Conservation (phyloP, 805 yeast species). For the Metschnikowia sp. region DNA sequence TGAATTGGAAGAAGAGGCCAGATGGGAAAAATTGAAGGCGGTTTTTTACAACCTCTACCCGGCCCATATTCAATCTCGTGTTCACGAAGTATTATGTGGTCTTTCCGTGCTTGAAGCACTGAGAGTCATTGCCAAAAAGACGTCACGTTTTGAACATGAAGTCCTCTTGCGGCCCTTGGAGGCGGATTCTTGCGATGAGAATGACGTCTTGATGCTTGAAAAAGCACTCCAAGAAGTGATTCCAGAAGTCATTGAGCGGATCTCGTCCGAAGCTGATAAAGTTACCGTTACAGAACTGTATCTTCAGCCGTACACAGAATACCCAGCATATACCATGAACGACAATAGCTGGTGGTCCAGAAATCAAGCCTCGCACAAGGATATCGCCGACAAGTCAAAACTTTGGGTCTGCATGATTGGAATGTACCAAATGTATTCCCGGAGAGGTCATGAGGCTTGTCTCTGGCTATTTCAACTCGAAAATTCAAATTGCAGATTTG, state of each 20-base stretch:
- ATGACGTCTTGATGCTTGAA: too few relatives aligned
- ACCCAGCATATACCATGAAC: too few relatives aligned
- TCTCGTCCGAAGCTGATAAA: too few relatives aligned
- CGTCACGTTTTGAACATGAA: not conserved
- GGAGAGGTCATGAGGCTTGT: not conserved
- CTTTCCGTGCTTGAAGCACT: not conserved
- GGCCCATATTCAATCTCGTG: not conserved
- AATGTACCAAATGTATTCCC: too few relatives aligned
- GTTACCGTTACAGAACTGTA: too few relatives aligned
- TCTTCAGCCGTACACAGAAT: too few relatives aligned
- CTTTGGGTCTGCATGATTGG: too few relatives aligned
- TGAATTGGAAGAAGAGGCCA: conserved; percentile 1
- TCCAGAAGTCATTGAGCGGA: not conserved
- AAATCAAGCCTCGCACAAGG: too few relatives aligned
- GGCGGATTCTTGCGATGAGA: not conserved
- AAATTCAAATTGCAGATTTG: not conserved
- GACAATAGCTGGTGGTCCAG: too few relatives aligned
- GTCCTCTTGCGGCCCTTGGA: not conserved
- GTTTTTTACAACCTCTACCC: conserved; percentile 1
- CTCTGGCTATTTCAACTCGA: not conserved
- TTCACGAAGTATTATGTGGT: not conserved
- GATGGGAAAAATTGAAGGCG: conserved; percentile 5
- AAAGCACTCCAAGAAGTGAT: not conserved
- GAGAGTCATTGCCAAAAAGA: conserved; percentile 5
- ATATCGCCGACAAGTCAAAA: too few relatives aligned